phyloP scores from a whole-genome alignment of 2,329 filamentous ascomycete species.

The Ascochyta pisi region DNA sequence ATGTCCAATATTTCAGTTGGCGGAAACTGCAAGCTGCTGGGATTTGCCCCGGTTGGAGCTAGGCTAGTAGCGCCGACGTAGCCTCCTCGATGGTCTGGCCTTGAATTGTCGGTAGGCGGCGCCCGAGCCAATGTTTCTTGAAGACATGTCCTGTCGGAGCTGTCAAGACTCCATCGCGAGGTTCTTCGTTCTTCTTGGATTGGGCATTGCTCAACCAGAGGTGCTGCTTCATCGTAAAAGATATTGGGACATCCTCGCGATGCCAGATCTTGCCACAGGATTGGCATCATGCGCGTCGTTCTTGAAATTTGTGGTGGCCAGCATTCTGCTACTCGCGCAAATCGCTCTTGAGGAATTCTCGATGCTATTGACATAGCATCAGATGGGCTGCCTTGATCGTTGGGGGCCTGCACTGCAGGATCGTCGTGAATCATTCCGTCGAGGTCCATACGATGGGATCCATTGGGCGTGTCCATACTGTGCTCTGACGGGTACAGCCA shows the following conservation, averaged over 20 bases:
- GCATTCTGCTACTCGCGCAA: conserved; percentile 49
- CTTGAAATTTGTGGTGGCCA: conserved; percentile 46
- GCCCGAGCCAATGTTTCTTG: conserved; percentile 39
- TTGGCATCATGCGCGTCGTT: conserved; percentile 42
- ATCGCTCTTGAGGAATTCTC: conserved; percentile 48
- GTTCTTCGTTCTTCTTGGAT: conserved; percentile 25
- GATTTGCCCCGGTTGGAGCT: conserved; percentile 34
- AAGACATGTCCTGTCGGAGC: conserved; percentile 52
- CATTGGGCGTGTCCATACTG: conserved; percentile 36
- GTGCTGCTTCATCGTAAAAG: conserved; percentile 34
- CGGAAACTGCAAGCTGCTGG: conserved; percentile 50
- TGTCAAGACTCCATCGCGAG: conserved; percentile 47
- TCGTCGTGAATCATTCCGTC: conserved; percentile 43
- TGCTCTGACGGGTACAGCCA: conserved; percentile 47
- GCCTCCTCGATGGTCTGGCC: conserved; percentile 39
- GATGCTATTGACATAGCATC: conserved; percentile 48
- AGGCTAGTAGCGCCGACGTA: conserved; percentile 43
- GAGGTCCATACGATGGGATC: conserved; percentile 39
- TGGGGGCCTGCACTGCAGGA: conserved; percentile 27
- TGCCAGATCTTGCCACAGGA: conserved; percentile 45
- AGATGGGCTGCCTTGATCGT: conserved; percentile 43
- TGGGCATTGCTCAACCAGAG: background rate
- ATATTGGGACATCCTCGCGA: conserved; percentile 43
- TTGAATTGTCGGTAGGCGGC: conserved; percentile 26
- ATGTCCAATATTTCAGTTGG: conserved; percentile 62